Conservation (phyloP, 176 grass and related monocot genomes). For the Rhipidocladum racemiflorum region DNA sequence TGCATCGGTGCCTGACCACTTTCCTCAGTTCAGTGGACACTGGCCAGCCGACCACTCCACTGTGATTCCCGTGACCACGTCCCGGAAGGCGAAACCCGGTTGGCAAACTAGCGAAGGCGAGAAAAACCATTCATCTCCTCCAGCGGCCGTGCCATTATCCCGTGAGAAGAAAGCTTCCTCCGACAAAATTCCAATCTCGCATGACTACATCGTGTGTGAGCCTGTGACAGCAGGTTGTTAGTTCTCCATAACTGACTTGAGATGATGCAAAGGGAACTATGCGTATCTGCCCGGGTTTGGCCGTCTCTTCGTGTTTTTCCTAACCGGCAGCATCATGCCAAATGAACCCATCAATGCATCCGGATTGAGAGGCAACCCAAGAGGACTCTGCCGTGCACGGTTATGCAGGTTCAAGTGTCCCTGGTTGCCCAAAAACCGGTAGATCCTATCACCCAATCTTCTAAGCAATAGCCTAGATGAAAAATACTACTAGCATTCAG, state of each 20-base stretch:
- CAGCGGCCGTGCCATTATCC: neutral
- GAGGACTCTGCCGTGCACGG: slow-evolving; percentile 4
- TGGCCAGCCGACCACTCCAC: neutral
- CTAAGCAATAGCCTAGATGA: no score
- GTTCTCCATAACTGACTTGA: neutral
- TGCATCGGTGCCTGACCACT: neutral
- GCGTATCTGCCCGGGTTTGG: no score
- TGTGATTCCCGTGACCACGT: neutral
- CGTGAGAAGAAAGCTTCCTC: neutral
- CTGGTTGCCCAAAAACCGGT: neutral
- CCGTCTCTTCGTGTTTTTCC: neutral
- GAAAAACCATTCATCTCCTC: neutral
- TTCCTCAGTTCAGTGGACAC: neutral
- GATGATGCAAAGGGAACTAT: neutral
- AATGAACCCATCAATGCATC: neutral
- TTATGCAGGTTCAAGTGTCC: slow-evolving; percentile 12
- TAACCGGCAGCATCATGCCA: neutral
- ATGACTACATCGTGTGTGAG: neutral
- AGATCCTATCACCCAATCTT: no score
- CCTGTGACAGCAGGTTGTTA: neutral
- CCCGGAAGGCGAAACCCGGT: neutral
- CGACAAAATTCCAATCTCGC: slow-evolving; percentile 7
- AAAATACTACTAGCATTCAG: no score
- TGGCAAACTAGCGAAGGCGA: neutral
- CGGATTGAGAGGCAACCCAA: neutral